phyloP scores from a whole-genome alignment of 176 grass and related monocot genomes.

The Oryza rufipogon region DNA sequence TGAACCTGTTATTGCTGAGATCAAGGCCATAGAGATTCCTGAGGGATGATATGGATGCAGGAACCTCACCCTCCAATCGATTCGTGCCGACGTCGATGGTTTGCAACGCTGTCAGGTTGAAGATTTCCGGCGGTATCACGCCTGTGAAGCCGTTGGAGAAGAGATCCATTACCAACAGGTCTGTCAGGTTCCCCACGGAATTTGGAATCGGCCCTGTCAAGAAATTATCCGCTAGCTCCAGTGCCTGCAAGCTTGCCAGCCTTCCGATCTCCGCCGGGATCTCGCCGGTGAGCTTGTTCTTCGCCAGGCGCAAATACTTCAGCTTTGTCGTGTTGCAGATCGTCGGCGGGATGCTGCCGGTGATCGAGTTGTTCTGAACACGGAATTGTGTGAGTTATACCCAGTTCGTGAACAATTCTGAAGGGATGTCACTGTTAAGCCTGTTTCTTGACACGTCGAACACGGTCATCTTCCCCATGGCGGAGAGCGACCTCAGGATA shows the following conservation, averaged over 20 bases:
- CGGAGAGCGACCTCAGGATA: constrained; percentile 33
- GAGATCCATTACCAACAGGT: too few species aligned
- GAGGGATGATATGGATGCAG: too few species aligned
- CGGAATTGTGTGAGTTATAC: constrained; percentile 49
- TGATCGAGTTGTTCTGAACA: constrained; percentile 40
- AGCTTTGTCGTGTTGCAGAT: constrained; percentile 47
- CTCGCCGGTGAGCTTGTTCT: constrained; percentile 22
- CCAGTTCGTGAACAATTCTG: constrained; percentile 52
- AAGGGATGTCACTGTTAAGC: constrained; percentile 41
- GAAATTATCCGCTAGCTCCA: too few species aligned
- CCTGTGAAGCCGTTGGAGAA: too few species aligned
- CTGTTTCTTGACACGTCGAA: constrained; percentile 60
- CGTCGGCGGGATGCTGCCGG: constrained; percentile 47
- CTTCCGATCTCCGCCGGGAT: constrained; percentile 58
- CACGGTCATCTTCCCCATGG: constrained; percentile 38
- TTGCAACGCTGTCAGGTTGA: too few species aligned
- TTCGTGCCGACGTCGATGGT: too few species aligned
- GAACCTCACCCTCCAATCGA: too few species aligned
- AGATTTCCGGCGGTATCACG: too few species aligned
- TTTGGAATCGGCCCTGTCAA: too few species aligned
- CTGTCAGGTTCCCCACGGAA: too few species aligned
- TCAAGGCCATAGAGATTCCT: too few species aligned
- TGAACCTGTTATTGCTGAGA: too few species aligned
- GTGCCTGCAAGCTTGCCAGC: neutral
- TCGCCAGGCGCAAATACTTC: constrained; percentile 20